Base-by-base conservation (phyloP, 495 filamentous ascomycete species). In the Immersiella caudata region DNA sequence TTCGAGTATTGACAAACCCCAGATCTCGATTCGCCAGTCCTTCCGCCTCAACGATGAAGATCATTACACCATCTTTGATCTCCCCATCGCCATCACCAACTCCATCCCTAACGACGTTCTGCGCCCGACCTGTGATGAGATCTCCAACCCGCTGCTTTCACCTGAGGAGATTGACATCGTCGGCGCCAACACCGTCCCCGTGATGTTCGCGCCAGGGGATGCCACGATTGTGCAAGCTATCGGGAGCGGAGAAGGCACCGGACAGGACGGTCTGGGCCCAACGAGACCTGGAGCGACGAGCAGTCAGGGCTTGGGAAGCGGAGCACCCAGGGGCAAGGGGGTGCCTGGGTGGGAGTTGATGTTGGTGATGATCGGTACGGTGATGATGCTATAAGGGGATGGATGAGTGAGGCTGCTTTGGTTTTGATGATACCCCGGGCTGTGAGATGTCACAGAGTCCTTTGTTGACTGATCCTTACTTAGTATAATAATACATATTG, bases 11-110 rank as follows among this genome's bases (percentile, higher is more conserved):
- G 55, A 78, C 62, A 60, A 8, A 14, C 29, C 12, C 20, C 58
- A 89, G 79, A 86, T 90, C 72, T 88, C 87, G 11, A 89, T 90
- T 71, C 87, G 87, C 60, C 88, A 91, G 68, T 88, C 83, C 62
- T 90, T 88, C 72, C 82, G 87, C 24, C 79, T 88, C 67, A 88
- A 90, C 69, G 84, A 82, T 7, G 80, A 79, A 0, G 82, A 89
- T 54, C 82, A 85, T 66, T 90, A 90, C 75, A 89, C 88, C n/a
- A 84, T 90, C 60, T 90, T 89, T 66, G 84, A 90, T 58, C 77
- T 89, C 21, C 88, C 88, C 22, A 88, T 91, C 69, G 82, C 82
- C 3, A 84, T 90, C 58, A 88, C 87, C n/a, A 91, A 90, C 69
- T 79, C 79, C 55, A 90, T 90, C 67, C 70, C 79, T 0, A 72